Percentiles rank a stretch among this genome's conserved stretches.
These are phyloP conservation scores for Kwoniella botswanensis DNA, from an alignment of 768 basidiomycete species.

Conservation along the genomic window DNA sequence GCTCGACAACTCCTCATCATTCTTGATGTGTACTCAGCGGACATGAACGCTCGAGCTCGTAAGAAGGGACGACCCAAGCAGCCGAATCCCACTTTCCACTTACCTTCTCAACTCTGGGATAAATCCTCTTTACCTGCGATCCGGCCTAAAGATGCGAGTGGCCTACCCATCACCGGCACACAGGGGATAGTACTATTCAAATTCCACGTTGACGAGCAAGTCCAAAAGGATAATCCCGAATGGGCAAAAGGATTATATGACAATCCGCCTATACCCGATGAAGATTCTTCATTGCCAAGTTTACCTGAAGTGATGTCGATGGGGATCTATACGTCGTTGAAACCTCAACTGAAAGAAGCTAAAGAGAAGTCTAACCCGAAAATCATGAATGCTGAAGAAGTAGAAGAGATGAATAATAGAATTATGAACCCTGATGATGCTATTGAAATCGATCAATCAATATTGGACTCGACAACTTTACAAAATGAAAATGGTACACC, in stretches of 20 bases:
- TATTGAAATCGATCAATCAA: constrained; percentile 17
- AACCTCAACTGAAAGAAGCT: constrained; percentile 18
- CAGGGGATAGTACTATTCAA: constrained; percentile 48
- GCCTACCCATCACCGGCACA: constrained; percentile 39
- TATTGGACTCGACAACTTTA: constrained; percentile 1
- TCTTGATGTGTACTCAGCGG: constrained; percentile 43
- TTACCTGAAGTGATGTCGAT: constrained; percentile 35
- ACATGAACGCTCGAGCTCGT: constrained; percentile 30
- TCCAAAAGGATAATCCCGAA: constrained; percentile 38
- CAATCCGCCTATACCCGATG: constrained; percentile 46
- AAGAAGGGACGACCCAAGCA: constrained; percentile 49
- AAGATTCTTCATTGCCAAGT: constrained; percentile 27
- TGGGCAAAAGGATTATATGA: constrained; percentile 52
- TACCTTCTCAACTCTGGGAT: constrained; percentile 46
- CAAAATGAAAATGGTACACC: too few relatives aligned
- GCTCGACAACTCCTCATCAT: constrained; percentile 40
- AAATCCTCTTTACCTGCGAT: constrained; percentile 36
- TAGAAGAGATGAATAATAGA: constrained; percentile 30
- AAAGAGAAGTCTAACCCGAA: constrained; percentile 15
- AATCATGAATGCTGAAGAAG: constrained; percentile 19
- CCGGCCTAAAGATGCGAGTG: constrained; percentile 39
- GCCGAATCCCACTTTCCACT: constrained; percentile 47
- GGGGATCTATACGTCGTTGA: constrained; percentile 19
- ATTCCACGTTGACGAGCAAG: constrained; percentile 49
- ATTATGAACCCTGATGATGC: not conserved